Percentiles rank a stretch among this genome's conserved stretches.
These are phyloP conservation scores for Penicillium vulpinum DNA, from an alignment of 2,329 filamentous ascomycete species.

Conservation along the genomic window DNA sequence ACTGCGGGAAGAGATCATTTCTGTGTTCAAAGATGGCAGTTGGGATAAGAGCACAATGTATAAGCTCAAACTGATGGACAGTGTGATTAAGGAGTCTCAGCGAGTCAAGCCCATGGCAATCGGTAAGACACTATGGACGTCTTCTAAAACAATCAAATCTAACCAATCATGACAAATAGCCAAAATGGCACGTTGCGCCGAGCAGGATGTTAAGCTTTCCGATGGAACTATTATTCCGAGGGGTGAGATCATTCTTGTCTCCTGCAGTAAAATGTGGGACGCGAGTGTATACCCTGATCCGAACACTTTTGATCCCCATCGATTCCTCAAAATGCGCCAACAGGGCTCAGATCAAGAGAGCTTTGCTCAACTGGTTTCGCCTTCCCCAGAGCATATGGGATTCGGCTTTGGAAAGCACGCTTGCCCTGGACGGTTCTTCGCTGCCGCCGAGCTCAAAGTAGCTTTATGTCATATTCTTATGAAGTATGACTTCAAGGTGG, in stretches of 20 bases:
- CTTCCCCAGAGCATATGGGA: neutral
- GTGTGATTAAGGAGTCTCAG: conserved; percentile 1
- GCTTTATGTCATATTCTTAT: conserved; percentile 51
- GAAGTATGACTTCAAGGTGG: conserved; percentile 3
- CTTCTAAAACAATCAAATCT: neutral
- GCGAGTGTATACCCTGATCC: neutral
- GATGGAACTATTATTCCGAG: neutral
- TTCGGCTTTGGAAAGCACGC: conserved; percentile 27
- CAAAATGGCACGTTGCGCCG: neutral
- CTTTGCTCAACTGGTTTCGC: neutral
- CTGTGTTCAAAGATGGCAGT: neutral
- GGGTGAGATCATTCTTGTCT: neutral
- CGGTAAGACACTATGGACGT: neutral
- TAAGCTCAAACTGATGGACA: conserved; percentile 7
- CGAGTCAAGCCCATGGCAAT: conserved; percentile 1
- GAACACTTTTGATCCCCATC: neutral
- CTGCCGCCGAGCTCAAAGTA: conserved; percentile 58
- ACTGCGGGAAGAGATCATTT: conserved; percentile 10
- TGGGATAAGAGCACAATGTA: conserved; percentile 5
- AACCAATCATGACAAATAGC: neutral
- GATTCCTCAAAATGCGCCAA: neutral
- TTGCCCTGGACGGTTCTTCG: conserved; percentile 58
- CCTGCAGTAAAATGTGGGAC: conserved; percentile 11
- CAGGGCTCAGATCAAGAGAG: neutral
- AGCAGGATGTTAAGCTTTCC: neutral